Conservation (phyloP, 805 yeast genomes). For the Candida corydali region DNA sequence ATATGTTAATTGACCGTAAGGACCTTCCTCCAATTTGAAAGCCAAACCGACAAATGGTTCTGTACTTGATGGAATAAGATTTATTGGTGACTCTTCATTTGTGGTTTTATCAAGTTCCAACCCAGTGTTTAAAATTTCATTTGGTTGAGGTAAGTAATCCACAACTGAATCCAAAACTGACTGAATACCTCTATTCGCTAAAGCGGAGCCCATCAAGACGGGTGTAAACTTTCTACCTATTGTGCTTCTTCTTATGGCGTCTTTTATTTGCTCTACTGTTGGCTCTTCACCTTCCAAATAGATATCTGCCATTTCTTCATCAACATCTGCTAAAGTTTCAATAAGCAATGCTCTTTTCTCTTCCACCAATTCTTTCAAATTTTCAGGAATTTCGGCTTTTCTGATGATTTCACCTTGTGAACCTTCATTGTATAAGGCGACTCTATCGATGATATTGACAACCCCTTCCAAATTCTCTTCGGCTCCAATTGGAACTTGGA, state of each 20-base stretch:
- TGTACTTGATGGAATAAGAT: slow-evolving; percentile 64
- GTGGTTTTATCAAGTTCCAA: slow-evolving; percentile 58
- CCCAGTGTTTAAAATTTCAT: slow-evolving; percentile 88
- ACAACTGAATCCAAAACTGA: slow-evolving; percentile 94
- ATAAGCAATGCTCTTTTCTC: slow-evolving; percentile 83
- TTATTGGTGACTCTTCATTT: slow-evolving; percentile 60
- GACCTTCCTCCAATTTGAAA: slow-evolving; percentile 98
- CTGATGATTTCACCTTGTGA: slow-evolving; percentile 79
- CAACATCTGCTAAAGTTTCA: slow-evolving; percentile 96
- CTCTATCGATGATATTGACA: slow-evolving; percentile 86
- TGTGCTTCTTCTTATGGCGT: slow-evolving; percentile 90
- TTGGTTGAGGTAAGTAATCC: slow-evolving; percentile 93
- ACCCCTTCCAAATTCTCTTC: slow-evolving; percentile 84
- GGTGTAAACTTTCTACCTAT: slow-evolving; percentile 96
- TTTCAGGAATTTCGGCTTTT: slow-evolving; percentile 63
- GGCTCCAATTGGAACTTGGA: slow-evolving; percentile 96
- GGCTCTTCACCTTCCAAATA: slow-evolving; percentile 90
- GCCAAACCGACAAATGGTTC: slow-evolving; percentile 94
- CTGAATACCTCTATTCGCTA: slow-evolving; percentile 95
- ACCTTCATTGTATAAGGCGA: slow-evolving; percentile 86
- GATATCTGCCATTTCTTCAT: slow-evolving; percentile 93
- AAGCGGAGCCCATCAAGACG: slow-evolving; percentile 99
- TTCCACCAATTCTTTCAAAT: slow-evolving; percentile 75
- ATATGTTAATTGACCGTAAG: slow-evolving; percentile 95
- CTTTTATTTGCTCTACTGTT: slow-evolving; percentile 73